These are phyloP conservation scores for Epichloe baconii DNA, from an alignment of 2,329 filamentous ascomycete genomes.

Conservation along the genomic window DNA sequence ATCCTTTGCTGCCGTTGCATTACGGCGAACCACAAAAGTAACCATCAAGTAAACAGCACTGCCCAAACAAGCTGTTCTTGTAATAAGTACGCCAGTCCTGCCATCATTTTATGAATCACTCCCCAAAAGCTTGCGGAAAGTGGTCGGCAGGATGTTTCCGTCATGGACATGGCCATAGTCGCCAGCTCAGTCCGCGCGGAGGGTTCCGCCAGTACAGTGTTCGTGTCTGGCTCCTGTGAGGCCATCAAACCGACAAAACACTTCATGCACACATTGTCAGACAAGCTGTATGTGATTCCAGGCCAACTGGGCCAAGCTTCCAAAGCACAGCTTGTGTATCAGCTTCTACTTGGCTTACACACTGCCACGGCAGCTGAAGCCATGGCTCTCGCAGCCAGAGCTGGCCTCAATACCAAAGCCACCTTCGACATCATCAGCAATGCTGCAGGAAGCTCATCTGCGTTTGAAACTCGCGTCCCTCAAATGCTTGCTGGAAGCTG, in stretches of 20 bases:
- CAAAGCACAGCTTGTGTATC: slow-evolving; percentile 41
- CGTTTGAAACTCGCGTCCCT: slow-evolving; percentile 43
- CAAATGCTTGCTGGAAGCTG: slow-evolving; percentile 39
- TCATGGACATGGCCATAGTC: slow-evolving; percentile 7
- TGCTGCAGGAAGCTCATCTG: slow-evolving; percentile 30
- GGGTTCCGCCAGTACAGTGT: slow-evolving; percentile 27
- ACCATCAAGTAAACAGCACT: background rate
- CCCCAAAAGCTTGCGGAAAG: background rate
- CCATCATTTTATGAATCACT: slow-evolving; percentile 2
- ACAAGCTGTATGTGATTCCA: slow-evolving; percentile 37
- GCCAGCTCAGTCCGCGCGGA: background rate
- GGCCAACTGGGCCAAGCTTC: slow-evolving; percentile 36
- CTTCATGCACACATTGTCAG: slow-evolving; percentile 42
- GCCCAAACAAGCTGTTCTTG: background rate
- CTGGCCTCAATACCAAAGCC: slow-evolving; percentile 29
- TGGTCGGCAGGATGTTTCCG: background rate
- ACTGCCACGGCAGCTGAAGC: slow-evolving; percentile 37
- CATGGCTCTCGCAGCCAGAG: slow-evolving; percentile 35
- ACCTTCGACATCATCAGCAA: slow-evolving; percentile 17
- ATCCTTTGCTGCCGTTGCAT: no score
- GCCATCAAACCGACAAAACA: slow-evolving; percentile 36
- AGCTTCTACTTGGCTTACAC: slow-evolving; percentile 38
- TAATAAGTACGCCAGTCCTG: slow-evolving; percentile 4
- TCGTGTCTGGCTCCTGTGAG: slow-evolving; percentile 40
- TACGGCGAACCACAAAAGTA: no score